phyloP scores from a whole-genome alignment of 441 rosid genomes.

The Gossypium gossypioides region DNA sequence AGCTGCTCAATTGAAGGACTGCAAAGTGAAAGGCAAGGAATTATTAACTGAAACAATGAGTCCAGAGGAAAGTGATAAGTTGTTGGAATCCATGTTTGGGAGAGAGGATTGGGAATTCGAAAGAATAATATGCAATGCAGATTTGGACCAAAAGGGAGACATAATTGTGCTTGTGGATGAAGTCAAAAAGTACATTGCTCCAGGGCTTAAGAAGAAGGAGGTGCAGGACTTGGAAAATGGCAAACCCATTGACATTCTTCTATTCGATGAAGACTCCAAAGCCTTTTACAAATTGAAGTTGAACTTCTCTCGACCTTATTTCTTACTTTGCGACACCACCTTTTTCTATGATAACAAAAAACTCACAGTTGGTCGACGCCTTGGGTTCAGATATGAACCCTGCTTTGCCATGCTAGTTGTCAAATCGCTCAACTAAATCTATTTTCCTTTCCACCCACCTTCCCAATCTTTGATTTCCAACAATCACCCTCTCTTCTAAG shows the following conservation, averaged over 20 bases:
- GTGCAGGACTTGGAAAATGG: background rate
- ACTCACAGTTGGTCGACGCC: background rate
- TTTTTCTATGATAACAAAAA: background rate
- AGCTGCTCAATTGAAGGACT: background rate
- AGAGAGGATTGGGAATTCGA: conserved; percentile 14
- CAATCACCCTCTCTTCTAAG: background rate
- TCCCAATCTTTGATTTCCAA: background rate
- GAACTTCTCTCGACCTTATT: background rate
- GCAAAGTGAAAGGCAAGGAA: background rate
- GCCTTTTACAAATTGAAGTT: conserved; percentile 1
- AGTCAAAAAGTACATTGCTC: conserved; percentile 2
- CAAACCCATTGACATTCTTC: background rate
- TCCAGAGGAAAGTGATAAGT: background rate
- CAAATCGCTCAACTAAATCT: background rate
- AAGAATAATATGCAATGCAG: background rate
- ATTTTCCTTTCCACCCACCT: background rate
- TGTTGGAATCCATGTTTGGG: conserved; percentile 10
- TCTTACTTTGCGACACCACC: conserved; percentile 9
- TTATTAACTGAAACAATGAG: background rate
- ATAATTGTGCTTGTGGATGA: conserved; percentile 3
- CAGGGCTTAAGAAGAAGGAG: conserved; percentile 1
- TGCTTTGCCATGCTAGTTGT: conserved; percentile 9
- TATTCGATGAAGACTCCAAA: conserved; percentile 5
- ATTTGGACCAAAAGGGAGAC: background rate
- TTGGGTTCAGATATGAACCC: conserved; percentile 13